These are phyloP conservation scores for Agrostemma githago DNA, from an alignment of 148 eudicot genomes.

Conservation along the genomic window DNA sequence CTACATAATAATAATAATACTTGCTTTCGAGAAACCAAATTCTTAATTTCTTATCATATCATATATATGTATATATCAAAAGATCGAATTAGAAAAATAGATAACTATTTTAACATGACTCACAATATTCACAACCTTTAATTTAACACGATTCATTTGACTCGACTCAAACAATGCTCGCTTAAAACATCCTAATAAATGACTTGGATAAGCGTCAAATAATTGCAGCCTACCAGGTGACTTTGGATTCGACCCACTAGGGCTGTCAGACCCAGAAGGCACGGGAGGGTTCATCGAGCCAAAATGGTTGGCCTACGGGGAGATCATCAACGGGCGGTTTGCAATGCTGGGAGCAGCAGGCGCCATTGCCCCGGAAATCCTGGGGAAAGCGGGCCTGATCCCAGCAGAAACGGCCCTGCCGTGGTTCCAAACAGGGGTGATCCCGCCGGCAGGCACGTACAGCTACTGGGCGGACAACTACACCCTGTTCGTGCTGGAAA, in stretches of 20 bases:
- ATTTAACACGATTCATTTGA: no score
- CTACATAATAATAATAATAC: no score
- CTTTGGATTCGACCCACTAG: slow-evolving; percentile 94
- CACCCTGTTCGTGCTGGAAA: slow-evolving; percentile 79
- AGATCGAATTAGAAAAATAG: no score
- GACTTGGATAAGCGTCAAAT: no score
- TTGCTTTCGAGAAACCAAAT: no score
- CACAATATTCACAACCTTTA: no score
- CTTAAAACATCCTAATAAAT: no score
- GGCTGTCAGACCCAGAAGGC: slow-evolving; percentile 98
- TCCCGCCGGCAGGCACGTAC: slow-evolving; percentile 96
- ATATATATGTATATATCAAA: no score
- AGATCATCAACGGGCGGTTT: slow-evolving; percentile 81
- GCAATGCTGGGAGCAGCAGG: slow-evolving; percentile 96
- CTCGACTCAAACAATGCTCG: no score
- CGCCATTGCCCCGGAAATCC: slow-evolving; percentile 80
- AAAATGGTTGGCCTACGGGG: slow-evolving; percentile 94
- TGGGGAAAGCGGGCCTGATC: slow-evolving; percentile 81
- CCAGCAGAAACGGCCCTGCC: slow-evolving; percentile 92
- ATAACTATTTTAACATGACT: no score
- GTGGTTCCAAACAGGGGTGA: slow-evolving; percentile 95
- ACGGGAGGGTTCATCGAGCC: slow-evolving; percentile 99
- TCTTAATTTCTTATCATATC: no score
- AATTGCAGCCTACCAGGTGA: slow-evolving; percentile 96
- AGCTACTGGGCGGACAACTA: slow-evolving; percentile 87